A percentile compares a stretch with the other conserved stretches of the same genome.
Evolutionary conservation across 345 rosid genomes (phyloP).

Genomic region (Limnanthes douglasii): DNA sequence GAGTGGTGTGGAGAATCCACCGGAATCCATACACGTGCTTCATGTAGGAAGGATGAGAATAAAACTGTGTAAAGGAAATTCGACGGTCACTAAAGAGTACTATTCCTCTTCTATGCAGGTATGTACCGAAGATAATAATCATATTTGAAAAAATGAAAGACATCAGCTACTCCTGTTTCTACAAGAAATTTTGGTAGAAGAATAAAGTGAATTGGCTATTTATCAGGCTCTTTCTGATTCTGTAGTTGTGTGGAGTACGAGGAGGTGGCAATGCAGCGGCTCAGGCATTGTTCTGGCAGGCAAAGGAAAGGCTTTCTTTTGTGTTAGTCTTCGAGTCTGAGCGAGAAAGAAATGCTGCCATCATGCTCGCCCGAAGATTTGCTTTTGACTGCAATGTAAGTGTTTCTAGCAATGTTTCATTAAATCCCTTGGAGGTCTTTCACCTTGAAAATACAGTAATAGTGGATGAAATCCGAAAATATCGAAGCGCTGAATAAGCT

Average conservation of each 20-base stretch:
- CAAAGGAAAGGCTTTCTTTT: slow-evolving; percentile 52
- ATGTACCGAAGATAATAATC: too few relatives aligned
- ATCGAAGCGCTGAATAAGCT: too few relatives aligned
- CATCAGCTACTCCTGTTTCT: neutral
- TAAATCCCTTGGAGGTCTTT: slow-evolving; percentile 2
- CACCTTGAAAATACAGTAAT: neutral
- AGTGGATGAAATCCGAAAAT: neutral
- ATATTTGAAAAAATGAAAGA: too few relatives aligned
- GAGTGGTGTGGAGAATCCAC: slow-evolving; percentile 48
- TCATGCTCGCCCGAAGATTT: slow-evolving; percentile 88
- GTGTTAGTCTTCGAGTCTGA: slow-evolving; percentile 81
- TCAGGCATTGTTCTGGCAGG: slow-evolving; percentile 91
- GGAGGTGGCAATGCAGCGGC: slow-evolving; percentile 98
- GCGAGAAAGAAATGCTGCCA: slow-evolving; percentile 80
- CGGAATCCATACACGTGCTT: slow-evolving; percentile 74
- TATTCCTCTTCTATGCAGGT: slow-evolving; percentile 88
- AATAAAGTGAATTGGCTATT: neutral
- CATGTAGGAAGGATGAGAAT: slow-evolving; percentile 97
- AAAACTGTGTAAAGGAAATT: slow-evolving; percentile 72
- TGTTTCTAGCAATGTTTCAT: slow-evolving; percentile 1
- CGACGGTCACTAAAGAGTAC: slow-evolving; percentile 65
- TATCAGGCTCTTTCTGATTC: slow-evolving; percentile 7
- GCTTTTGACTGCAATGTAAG: slow-evolving; percentile 98
- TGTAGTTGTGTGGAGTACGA: slow-evolving; percentile 90
- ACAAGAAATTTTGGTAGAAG: neutral